Conservation (phyloP, 2,329 filamentous ascomycete species). For the Dactylellina haptotyla region DNA sequence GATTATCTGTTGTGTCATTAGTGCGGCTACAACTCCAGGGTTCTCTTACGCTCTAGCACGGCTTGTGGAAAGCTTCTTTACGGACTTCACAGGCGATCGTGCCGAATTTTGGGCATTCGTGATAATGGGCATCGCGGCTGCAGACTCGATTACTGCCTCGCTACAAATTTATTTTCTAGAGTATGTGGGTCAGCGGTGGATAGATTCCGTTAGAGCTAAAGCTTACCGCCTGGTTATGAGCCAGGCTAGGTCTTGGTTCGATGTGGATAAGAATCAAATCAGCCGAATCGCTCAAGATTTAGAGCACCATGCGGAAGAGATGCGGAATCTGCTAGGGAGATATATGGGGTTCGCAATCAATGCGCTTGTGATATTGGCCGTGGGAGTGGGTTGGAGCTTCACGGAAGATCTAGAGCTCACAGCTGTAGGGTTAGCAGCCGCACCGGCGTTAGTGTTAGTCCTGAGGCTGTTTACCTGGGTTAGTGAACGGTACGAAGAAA, state of each 20-base stretch:
- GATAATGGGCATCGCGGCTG: conserved; percentile 74
- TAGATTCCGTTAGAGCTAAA: conserved; percentile 74
- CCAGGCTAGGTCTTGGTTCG: conserved; percentile 83
- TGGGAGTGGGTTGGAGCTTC: conserved; percentile 80
- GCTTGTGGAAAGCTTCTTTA: conserved; percentile 62
- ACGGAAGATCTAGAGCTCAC: conserved; percentile 81
- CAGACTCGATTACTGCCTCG: conserved; percentile 74
- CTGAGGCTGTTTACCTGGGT: conserved; percentile 73
- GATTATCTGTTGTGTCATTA: conserved; percentile 70
- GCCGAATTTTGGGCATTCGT: conserved; percentile 75
- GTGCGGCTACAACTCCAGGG: conserved; percentile 74
- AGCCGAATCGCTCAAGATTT: conserved; percentile 75
- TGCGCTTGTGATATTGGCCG: conserved; percentile 72
- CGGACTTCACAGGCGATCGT: conserved; percentile 60
- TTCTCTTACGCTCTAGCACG: conserved; percentile 82
- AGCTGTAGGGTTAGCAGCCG: conserved; percentile 75
- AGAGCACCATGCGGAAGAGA: conserved; percentile 85
- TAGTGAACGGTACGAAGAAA: conserved; percentile 76
- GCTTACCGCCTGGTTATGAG: conserved; percentile 76
- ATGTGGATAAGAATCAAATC: conserved; percentile 72
- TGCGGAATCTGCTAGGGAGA: conserved; percentile 80
- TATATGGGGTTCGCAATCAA: conserved; percentile 78
- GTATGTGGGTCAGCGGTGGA: conserved; percentile 77
- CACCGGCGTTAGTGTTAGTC: conserved; percentile 74
- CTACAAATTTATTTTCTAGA: conserved; percentile 78